Evolutionary conservation across 202 grass and related monocot species (phyloP).

Genomic region (Hordeum pubiflorum): DNA sequence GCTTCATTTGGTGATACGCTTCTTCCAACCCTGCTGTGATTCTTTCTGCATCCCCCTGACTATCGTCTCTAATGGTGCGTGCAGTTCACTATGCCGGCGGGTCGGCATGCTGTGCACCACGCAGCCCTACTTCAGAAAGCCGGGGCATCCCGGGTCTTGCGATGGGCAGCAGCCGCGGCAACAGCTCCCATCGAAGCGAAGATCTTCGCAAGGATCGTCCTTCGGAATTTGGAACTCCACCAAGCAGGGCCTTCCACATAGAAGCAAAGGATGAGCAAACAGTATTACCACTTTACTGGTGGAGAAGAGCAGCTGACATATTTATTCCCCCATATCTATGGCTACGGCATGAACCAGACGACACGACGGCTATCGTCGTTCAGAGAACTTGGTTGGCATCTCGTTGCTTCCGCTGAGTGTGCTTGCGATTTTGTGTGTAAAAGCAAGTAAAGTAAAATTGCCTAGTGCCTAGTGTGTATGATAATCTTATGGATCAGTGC

Average conservation of each 20-base stretch:
- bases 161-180: background rate
- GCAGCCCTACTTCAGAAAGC: constrained; percentile 1
- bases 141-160: background rate
- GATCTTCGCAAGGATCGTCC: background rate
- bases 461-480: background rate
- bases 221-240: constrained; percentile 7
- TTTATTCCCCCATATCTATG: background rate
- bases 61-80: background rate
- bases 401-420: background rate
- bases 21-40: background rate
- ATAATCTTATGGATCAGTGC: background rate
- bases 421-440: background rate
- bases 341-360: background rate
- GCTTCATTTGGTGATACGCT: background rate
- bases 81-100: background rate
- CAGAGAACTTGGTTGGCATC: background rate
- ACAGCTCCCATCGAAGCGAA: constrained; percentile 12
- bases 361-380: background rate
- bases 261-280: background rate
- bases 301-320: background rate
- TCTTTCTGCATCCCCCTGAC: background rate
- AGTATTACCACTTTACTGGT: background rate
- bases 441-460: background rate
- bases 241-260: constrained; percentile 11
- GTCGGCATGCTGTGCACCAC: background rate